Base-by-base conservation (phyloP, 2,329 filamentous ascomycete species). In the Pezicula radicicola region DNA sequence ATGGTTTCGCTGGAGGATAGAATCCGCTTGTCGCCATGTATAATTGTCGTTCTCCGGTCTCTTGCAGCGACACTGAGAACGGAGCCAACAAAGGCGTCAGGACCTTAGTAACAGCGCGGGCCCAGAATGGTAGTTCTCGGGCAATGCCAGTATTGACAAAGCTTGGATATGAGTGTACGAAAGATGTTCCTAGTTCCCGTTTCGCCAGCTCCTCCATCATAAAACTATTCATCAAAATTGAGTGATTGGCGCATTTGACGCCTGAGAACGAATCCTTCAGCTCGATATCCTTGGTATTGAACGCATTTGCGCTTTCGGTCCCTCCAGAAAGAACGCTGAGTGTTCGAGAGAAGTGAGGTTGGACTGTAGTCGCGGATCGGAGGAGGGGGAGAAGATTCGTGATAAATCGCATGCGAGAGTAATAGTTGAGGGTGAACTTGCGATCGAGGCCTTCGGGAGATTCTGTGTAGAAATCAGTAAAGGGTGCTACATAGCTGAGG, bases 331-430 rank as follows among this genome's bases (percentile, higher is more conserved):
- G 67, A n/a, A 84, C 73, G n/a, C 68, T 76, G 21, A 84, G 72
- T 8, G 83, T 77, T 8, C 81, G 77, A 0, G 76, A 72, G 21
- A 83, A 70, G 5, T 67, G 55, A 0, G 70, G 59, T 0, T 80
- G 73, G 10, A 70, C 68, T 9, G 49, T 48, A 21, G 49, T 56
- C 18, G 61, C 60, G 13, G 48, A 54, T 41, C 46, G 52, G 2
- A 87, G 70, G 0, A 77, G 71, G 0, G 83, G 82, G 8, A 85
- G 75, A 1, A 87, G 73, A 49, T 83, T 81, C 42, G 72, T 52
- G 12, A 78, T 72, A 60, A 85, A 79, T 37, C 80, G 79, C 55
- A 78, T 73, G 18, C 83, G 82, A 4, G 77, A 72, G 66, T 85
- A 85, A 66, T 78, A 80, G 18, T 72, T 65, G 5, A 65, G 48